Percentiles rank a stretch among this genome's conserved stretches.
These are phyloP conservation scores for Aureobasidium sp. DNA, from an alignment of 2,329 filamentous ascomycete species.

Conservation along the genomic window DNA sequence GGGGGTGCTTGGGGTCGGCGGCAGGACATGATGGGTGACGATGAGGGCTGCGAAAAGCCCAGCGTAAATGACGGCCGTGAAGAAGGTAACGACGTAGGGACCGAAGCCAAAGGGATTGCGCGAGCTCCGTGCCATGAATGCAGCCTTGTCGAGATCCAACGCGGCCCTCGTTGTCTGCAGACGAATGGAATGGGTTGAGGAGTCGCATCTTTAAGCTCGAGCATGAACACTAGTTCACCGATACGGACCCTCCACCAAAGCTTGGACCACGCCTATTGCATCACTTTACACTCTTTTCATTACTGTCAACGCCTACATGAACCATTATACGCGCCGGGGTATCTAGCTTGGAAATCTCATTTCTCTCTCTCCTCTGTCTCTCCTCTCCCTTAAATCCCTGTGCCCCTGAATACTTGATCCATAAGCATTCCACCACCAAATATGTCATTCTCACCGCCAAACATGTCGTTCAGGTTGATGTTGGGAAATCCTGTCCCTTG, in stretches of 20 bases:
- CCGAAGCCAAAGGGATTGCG: constrained; percentile 60
- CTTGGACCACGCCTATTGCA: not conserved
- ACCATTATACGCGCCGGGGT: constrained; percentile 1
- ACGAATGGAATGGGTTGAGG: not conserved
- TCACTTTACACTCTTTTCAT: not conserved
- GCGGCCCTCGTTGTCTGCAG: not conserved
- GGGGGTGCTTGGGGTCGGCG: constrained; percentile 61
- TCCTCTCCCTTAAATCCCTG: not conserved
- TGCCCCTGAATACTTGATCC: constrained; percentile 14
- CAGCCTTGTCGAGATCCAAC: not conserved
- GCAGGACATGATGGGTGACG: constrained; percentile 67
- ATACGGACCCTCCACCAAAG: not conserved
- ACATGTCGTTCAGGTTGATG: constrained; percentile 31
- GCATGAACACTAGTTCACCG: not conserved
- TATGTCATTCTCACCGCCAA: constrained; percentile 29
- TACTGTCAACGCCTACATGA: not conserved
- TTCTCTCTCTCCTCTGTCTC: not conserved
- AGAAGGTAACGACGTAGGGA: constrained; percentile 71
- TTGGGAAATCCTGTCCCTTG: constrained; percentile 24
- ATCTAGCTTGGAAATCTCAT: constrained; percentile 2
- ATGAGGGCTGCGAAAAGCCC: constrained; percentile 60
- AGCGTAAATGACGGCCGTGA: constrained; percentile 68
- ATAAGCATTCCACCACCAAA: constrained; percentile 23
- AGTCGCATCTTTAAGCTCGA: not conserved
- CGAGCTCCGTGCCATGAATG: constrained; percentile 16